Percentiles rank a stretch among this genome's conserved stretches.
Conservation (phyloP, 495 filamentous ascomycete species). For the Penicillium egyptiacum region DNA sequence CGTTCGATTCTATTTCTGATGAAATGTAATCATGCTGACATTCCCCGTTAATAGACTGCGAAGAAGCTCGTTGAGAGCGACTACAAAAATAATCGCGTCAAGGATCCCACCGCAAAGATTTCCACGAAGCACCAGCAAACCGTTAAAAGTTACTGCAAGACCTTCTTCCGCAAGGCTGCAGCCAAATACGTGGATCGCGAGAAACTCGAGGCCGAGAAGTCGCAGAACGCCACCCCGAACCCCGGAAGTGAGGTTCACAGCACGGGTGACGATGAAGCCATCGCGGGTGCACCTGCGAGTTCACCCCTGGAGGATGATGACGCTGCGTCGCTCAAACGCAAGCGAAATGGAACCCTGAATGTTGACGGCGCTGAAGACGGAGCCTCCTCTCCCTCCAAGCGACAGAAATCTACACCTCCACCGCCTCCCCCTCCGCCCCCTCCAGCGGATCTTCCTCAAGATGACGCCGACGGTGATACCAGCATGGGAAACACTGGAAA, state of each 20-base stretch:
- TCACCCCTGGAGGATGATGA: conserved; percentile 33
- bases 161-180: conserved; percentile 83
- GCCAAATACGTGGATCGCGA: conserved; percentile 70
- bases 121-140: conserved; percentile 75
- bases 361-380: conserved; percentile 34
- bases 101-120: conserved; percentile 72
- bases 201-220: conserved; percentile 58
- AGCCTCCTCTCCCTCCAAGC: conserved; percentile 35
- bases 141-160: conserved; percentile 75
- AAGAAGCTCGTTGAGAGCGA: conserved; percentile 88
- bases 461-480: conserved; percentile 29
- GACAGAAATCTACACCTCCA: conserved; percentile 43
- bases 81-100: conserved; percentile 80
- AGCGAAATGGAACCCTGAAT: conserved; percentile 46
- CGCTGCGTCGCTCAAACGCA: conserved; percentile 25
- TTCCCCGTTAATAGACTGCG: conserved; percentile 47
- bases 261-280: conserved; percentile 54
- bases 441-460: conserved; percentile 15
- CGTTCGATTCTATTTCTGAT: neutral
- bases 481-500: conserved; percentile 24
- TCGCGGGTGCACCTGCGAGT: conserved; percentile 7
- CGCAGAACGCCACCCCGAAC: conserved; percentile 25
- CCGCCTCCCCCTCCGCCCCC: conserved; percentile 36
- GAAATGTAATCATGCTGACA: conserved; percentile 7
- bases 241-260: conserved; percentile 40